Evolutionary conservation across 1,284 basidiomycete species (phyloP).

Genomic region (Fomitopsis schrenkii): DNA sequence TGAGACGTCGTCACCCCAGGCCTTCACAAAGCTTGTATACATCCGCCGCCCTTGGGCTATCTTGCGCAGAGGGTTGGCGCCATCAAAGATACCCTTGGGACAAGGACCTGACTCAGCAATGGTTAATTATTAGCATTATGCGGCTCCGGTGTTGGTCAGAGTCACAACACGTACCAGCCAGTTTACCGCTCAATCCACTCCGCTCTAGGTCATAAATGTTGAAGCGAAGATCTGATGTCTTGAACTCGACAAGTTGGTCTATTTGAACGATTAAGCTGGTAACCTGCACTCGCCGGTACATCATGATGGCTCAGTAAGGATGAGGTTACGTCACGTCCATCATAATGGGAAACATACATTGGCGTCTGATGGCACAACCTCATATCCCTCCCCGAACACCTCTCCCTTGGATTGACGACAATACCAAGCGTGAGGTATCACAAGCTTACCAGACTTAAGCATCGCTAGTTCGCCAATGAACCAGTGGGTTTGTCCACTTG

Average conservation of each 20-base stretch:
- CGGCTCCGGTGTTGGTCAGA: too few species aligned
- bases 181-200: neutral
- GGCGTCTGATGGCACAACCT: neutral
- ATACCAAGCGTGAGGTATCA: neutral
- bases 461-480: neutral
- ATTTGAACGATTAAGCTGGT: too few species aligned
- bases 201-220: neutral
- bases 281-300: too few species aligned
- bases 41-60: neutral
- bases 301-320: too few species aligned
- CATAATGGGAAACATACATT: neutral
- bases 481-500: neutral
- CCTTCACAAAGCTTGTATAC: neutral
- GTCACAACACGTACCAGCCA: neutral
- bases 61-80: neutral
- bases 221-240: neutral
- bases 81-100: neutral
- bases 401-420: neutral
- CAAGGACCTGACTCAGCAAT: neutral
- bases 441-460: neutral
- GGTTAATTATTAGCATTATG: neutral
- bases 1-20: conserved; percentile 29
- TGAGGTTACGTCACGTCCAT: neutral
- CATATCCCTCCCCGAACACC: neutral
- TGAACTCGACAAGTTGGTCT: too few species aligned